phyloP scores from a whole-genome alignment of 306 rosid species.

The Cucumis cinereus region DNA sequence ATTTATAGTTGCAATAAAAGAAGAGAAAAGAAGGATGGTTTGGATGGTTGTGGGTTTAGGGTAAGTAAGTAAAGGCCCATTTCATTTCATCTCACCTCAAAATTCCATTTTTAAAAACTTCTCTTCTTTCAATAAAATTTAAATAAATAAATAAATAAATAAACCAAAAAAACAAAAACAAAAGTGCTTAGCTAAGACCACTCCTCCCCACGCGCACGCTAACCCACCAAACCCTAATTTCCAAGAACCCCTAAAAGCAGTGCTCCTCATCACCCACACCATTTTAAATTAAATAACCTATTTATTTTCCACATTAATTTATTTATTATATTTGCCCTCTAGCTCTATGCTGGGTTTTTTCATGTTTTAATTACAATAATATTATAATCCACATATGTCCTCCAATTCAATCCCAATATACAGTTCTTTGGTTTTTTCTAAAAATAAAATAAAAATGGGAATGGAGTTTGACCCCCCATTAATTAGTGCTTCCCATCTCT shows the following conservation, averaged over 20 bases:
- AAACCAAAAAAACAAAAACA: neutral
- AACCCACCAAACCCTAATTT: conserved; percentile 88
- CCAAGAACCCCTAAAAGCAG: conserved; percentile 37
- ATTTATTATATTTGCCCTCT: neutral
- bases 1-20: no score
- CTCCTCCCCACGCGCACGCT: conserved; percentile 68
- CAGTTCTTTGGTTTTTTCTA: neutral
- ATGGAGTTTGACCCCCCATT: conserved; percentile 1
- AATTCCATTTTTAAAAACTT: neutral
- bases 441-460: neutral
- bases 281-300: neutral
- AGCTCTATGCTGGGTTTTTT: neutral
- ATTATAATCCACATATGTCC: neutral
- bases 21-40: neutral
- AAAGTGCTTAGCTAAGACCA: conserved; percentile 7
- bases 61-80: neutral
- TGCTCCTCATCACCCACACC: conserved; percentile 5
- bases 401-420: neutral
- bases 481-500: conserved; percentile 2
- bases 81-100: neutral
- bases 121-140: neutral
- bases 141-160: neutral
- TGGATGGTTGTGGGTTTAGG: neutral
- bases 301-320: neutral
- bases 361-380: neutral